Evolutionary conservation across 352 stramenopile species (phyloP).

Genomic region (Saprolegnia parasitica): DNA sequence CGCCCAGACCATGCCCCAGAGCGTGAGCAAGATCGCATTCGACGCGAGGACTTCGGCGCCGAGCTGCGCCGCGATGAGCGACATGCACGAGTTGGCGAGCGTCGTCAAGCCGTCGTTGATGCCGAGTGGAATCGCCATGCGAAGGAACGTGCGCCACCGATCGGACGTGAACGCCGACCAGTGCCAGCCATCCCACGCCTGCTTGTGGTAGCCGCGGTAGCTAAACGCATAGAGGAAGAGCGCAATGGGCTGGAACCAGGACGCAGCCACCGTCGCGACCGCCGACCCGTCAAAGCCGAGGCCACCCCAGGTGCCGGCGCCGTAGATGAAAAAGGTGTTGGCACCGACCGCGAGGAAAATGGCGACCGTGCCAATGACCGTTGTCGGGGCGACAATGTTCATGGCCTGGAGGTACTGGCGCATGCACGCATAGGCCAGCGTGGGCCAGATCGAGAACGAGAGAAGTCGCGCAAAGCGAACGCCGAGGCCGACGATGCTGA

Average conservation of each 20-base stretch:
- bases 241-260: slow-evolving; percentile 64
- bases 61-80: slow-evolving; percentile 57
- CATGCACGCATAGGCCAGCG: slow-evolving; percentile 29
- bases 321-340: slow-evolving; percentile 82
- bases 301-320: slow-evolving; percentile 46
- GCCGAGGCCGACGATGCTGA: slow-evolving; percentile 48
- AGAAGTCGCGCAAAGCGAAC: slow-evolving; percentile 56
- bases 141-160: slow-evolving; percentile 54
- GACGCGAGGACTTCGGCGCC: slow-evolving; percentile 58
- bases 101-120: slow-evolving; percentile 69
- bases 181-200: slow-evolving; percentile 56
- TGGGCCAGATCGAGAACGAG: slow-evolving; percentile 53
- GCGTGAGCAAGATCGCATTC: slow-evolving; percentile 75
- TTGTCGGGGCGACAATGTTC: slow-evolving; percentile 72
- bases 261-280: slow-evolving; percentile 61
- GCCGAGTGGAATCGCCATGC: slow-evolving; percentile 66
- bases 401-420: slow-evolving; percentile 72
- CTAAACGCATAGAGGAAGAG: slow-evolving; percentile 65
- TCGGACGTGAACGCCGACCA: slow-evolving; percentile 58
- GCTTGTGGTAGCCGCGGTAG: slow-evolving; percentile 79
- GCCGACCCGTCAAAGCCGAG: slow-evolving; percentile 70
- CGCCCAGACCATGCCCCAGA: slow-evolving; percentile 76
- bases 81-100: slow-evolving; percentile 75
- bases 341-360: slow-evolving; percentile 57
- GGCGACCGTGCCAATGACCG: slow-evolving; percentile 64